Evolutionary conservation across 2,329 filamentous ascomycete genomes (phyloP).

Genomic region (Fusarium temperatum): DNA sequence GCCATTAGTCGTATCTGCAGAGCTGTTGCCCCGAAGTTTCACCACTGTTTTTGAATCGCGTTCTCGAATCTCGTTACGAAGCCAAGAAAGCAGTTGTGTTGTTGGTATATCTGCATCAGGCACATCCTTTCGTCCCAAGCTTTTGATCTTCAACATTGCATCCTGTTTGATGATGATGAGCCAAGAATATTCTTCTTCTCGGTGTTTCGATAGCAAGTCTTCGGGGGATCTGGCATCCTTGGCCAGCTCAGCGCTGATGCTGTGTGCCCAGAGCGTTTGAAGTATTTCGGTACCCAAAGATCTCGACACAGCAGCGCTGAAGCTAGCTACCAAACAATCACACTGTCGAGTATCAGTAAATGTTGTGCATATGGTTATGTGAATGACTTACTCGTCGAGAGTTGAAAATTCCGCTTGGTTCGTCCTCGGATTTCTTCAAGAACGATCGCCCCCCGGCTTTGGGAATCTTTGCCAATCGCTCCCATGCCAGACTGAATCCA

Average conservation of each 20-base stretch:
- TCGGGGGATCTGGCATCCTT: conserved; percentile 81
- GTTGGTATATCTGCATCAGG: conserved; percentile 78
- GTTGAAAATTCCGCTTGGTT: conserved; percentile 65
- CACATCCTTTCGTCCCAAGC: conserved; percentile 77
- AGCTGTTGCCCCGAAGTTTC: conserved; percentile 49
- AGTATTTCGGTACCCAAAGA: conserved; percentile 81
- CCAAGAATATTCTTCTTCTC: conserved; percentile 84
- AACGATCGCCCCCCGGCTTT: conserved; percentile 65
- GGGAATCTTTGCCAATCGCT: conserved; percentile 76
- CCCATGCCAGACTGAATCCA: conserved; percentile 91
- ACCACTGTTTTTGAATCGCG: conserved; percentile 70
- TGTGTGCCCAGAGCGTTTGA: conserved; percentile 80
- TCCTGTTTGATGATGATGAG: conserved; percentile 87
- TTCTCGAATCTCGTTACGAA: conserved; percentile 84
- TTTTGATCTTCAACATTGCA: conserved; percentile 80
- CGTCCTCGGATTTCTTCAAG: conserved; percentile 75
- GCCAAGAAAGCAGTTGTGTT: conserved; percentile 78
- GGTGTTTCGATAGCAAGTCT: conserved; percentile 79
- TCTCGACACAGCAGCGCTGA: conserved; percentile 79
- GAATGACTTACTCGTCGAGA: conserved; percentile 66
- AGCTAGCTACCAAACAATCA: conserved; percentile 89
- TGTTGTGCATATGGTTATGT: background rate
- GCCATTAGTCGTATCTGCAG: conserved; percentile 43
- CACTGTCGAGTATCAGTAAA: conserved; percentile 60
- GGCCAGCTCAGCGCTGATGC: conserved; percentile 89